Base-by-base conservation (phyloP, 139 green algal genomes). In the Coccomyxa sp. region DNA sequence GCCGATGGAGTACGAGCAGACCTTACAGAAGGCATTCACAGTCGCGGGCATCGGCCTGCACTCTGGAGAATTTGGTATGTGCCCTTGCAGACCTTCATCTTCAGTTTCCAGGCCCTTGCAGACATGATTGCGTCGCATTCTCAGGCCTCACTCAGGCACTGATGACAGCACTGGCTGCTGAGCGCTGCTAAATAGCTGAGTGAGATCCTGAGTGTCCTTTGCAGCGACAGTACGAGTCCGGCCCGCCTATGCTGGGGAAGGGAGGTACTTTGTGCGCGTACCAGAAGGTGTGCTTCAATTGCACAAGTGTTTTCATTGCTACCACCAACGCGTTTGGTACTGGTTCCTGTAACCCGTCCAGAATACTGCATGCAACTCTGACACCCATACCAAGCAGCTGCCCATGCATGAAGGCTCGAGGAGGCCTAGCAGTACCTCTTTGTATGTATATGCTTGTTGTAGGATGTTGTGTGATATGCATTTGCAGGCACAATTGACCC, bases 251-350 rank as follows among this genome's bases (percentile, higher is more conserved):
- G 92, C 93, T 5, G 90, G 89, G 0, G 91, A 96, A 34, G 94
- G 94, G 0, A 74, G 92, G 0, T 97, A 97, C 78, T 96, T 97
- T 86, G 92, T 96, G 24, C 83, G 84, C 10, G 91, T 96, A 12
- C 81, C 83, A 39, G 86, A 27, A 86, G 82, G 16, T 86, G 85
- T 36, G 50, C 37, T 12, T 34, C 40, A 70, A 31, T 2, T 36
- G 1, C 50, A 64, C 50, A 64, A 22, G 14, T 3, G 29, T 10
- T 12, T 12, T 7, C 3, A 64, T 1, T 12, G 22, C 50, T 64
- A 22, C 50, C 18, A 2, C 18, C 27, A 6, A 64, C 22, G 3
- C 5, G 27, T 18, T 31, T 64, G 5, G 27, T 10, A 31, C 50
- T 64, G 22, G 50, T 3, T 31, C 27, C 5, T 3, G 3, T 31